Conservation (phyloP, 2,329 filamentous ascomycete species). For the Penicillium sp. region DNA sequence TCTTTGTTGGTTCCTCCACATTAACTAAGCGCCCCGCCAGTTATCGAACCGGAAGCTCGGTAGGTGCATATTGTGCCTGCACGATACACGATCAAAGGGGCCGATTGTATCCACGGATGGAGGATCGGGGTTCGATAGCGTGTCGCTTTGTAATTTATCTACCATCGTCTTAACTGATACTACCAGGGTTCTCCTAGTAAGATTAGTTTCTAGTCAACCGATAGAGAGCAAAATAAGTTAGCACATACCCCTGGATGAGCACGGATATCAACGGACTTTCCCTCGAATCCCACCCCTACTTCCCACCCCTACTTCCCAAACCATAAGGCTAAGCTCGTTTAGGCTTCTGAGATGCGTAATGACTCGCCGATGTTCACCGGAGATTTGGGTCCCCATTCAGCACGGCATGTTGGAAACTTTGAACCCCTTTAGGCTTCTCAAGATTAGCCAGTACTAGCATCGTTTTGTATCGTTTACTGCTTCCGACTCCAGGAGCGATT, state of each 20-base stretch:
- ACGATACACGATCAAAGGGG: neutral
- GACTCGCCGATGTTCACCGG: neutral
- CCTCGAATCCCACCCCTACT: no score
- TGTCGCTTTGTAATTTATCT: neutral
- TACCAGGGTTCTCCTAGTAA: neutral
- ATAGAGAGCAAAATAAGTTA: neutral
- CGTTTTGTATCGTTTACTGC: neutral
- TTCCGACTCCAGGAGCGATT: neutral
- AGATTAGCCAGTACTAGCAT: neutral
- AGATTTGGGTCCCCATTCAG: neutral
- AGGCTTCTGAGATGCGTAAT: neutral
- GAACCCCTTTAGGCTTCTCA: neutral
- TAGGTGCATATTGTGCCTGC: neutral
- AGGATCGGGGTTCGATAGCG: neutral
- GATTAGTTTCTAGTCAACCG: neutral
- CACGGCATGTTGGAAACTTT: neutral
- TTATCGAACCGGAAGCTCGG: neutral
- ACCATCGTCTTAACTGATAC: neutral
- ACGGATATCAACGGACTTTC: neutral
- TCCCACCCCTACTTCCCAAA: neutral
- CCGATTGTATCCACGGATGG: neutral
- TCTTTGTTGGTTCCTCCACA: neutral
- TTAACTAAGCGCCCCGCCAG: neutral
- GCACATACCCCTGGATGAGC: neutral
- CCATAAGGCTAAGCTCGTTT: neutral